Evolutionary conservation across 2,329 filamentous ascomycete species (phyloP).

Genomic region (Fusarium sp.): DNA sequence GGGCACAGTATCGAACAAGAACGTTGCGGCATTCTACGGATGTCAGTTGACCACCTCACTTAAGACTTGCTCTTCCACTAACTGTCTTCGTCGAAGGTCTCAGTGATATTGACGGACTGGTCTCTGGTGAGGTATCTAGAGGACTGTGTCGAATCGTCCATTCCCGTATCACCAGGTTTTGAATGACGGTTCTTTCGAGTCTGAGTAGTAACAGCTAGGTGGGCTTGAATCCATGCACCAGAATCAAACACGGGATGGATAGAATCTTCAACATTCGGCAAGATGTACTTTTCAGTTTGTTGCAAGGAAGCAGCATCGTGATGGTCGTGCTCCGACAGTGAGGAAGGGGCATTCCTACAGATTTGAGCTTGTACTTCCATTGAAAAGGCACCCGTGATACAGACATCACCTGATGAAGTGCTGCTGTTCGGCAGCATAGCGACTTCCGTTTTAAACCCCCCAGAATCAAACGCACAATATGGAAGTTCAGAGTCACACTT

Average conservation of each 20-base stretch:
- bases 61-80: background rate
- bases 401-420: background rate
- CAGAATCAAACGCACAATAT: background rate
- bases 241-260: background rate
- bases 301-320: background rate
- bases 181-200: background rate
- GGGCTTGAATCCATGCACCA: background rate
- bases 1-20: conserved; percentile 56
- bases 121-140: background rate
- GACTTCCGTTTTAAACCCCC: background rate
- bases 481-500: background rate
- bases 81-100: conserved; percentile 42
- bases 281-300: background rate
- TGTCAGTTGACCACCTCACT: background rate
- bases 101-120: background rate
- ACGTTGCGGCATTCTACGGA: conserved; percentile 58
- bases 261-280: background rate
- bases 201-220: background rate
- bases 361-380: background rate
- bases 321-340: background rate
- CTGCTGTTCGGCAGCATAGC: background rate
- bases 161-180: conserved; percentile 1
- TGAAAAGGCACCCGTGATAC: background rate
- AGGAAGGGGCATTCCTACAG: background rate
- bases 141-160: conserved; percentile 7